phyloP scores from a whole-genome alignment of 495 filamentous ascomycete species.

The Amphirosellinia nigrospora region DNA sequence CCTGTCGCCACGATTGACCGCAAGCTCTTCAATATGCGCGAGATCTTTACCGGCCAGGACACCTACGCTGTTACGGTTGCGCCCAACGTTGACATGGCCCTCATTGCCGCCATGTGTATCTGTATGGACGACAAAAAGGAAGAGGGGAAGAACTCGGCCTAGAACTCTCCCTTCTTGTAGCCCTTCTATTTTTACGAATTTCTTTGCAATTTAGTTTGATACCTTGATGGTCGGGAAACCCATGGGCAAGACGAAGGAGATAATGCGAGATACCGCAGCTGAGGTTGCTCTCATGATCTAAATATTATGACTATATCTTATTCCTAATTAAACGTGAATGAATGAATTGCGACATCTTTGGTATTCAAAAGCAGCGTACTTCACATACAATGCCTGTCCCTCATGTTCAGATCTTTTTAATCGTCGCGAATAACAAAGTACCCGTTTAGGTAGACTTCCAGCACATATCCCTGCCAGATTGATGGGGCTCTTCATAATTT shows the following conservation, averaged over 20 bases:
- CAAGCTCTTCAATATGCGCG: conserved; percentile 44
- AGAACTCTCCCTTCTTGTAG: neutral
- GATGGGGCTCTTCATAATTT: too few species aligned
- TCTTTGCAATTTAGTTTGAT: neutral
- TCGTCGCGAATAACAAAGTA: neutral
- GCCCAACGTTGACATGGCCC: conserved; percentile 62
- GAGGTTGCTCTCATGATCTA: neutral
- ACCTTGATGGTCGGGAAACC: neutral
- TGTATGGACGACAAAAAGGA: conserved; percentile 59
- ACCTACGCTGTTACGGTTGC: conserved; percentile 66
- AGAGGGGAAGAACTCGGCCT: neutral
- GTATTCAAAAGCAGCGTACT: too few species aligned
- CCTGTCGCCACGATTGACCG: conserved; percentile 62
- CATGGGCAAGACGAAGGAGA: neutral
- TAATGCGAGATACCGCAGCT: neutral
- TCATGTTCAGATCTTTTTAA: neutral
- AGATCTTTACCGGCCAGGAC: conserved; percentile 53
- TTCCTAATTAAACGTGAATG: too few species aligned
- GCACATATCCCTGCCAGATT: too few species aligned
- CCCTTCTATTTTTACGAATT: neutral
- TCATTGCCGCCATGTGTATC: conserved; percentile 66
- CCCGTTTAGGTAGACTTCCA: neutral
- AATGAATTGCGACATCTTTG: too few species aligned
- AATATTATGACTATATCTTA: too few species aligned
- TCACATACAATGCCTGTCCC: neutral